phyloP scores from a whole-genome alignment of 345 rosid species.

The Eucalyptus caleyi region DNA sequence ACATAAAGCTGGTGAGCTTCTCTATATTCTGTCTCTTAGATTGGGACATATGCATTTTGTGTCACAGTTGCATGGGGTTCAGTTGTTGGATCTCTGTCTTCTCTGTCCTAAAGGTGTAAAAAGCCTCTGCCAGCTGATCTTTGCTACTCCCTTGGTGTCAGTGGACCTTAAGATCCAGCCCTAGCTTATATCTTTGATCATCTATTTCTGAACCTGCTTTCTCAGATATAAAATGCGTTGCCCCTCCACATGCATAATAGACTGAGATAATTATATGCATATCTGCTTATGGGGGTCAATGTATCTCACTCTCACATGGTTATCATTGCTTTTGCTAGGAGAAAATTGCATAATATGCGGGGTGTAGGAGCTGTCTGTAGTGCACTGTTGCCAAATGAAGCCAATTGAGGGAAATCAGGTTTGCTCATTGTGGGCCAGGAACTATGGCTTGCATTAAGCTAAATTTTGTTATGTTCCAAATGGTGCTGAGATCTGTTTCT shows the following conservation, averaged over 20 bases:
- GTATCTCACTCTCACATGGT: neutral
- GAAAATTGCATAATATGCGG: neutral
- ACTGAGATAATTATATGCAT: neutral
- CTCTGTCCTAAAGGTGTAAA: neutral
- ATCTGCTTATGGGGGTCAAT: neutral
- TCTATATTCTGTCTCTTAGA: neutral
- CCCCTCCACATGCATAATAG: neutral
- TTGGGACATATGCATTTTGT: neutral
- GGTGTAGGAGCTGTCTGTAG: neutral
- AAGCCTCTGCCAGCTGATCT: neutral
- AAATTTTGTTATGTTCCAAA: neutral
- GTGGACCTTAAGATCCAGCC: neutral
- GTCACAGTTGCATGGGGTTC: neutral
- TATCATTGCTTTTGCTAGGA: neutral
- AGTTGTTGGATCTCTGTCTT: neutral
- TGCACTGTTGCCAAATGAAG: neutral
- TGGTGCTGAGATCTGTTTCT: neutral
- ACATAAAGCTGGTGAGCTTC: slow-evolving; percentile 50
- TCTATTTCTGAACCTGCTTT: neutral
- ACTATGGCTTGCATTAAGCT: neutral
- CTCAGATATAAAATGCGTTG: neutral
- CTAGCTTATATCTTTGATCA: neutral
- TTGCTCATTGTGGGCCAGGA: neutral
- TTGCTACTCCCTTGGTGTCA: neutral
- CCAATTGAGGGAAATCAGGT: neutral